A percentile compares a stretch with the other conserved stretches of the same genome.
Evolutionary conservation across 2,329 filamentous ascomycete species (phyloP).

Genomic region (Fusarium newnesense): DNA sequence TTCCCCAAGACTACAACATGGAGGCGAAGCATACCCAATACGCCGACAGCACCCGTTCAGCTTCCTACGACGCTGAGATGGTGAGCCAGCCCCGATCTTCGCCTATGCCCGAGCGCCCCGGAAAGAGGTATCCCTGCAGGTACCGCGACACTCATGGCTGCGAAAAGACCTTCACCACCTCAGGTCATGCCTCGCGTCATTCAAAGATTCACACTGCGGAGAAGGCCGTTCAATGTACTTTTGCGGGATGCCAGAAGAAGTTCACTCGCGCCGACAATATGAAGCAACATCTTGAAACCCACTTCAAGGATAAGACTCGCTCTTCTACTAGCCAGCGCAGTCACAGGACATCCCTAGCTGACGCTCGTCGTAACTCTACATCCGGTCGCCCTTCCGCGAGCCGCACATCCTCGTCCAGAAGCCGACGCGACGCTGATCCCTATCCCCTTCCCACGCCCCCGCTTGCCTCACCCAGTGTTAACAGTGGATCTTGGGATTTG

Average conservation of each 20-base stretch:
- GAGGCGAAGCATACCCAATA: slow-evolving; percentile 57
- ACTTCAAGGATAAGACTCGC: slow-evolving; percentile 71
- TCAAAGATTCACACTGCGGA: slow-evolving; percentile 86
- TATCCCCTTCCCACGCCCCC: slow-evolving; percentile 51
- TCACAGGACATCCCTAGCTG: slow-evolving; percentile 48
- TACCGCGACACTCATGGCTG: slow-evolving; percentile 77
- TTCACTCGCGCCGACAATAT: slow-evolving; percentile 88
- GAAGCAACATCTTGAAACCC: slow-evolving; percentile 85
- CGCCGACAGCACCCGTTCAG: slow-evolving; percentile 56
- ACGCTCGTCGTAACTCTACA: slow-evolving; percentile 48
- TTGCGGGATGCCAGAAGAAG: slow-evolving; percentile 78
- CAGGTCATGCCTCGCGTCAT: slow-evolving; percentile 85
- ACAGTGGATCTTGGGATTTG: slow-evolving; percentile 58
- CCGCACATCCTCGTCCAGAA: slow-evolving; percentile 44
- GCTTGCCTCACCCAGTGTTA: slow-evolving; percentile 50
- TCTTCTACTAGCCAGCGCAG: slow-evolving; percentile 51
- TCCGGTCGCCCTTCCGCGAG: slow-evolving; percentile 45
- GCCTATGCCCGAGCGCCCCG: slow-evolving; percentile 56
- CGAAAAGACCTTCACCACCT: slow-evolving; percentile 84
- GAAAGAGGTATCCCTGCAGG: slow-evolving; percentile 79
- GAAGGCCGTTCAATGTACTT: slow-evolving; percentile 77
- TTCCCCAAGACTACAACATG: slow-evolving; percentile 48
- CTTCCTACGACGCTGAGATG: slow-evolving; percentile 62
- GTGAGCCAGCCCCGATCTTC: slow-evolving; percentile 52
- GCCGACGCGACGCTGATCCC: slow-evolving; percentile 55